Conservation (phyloP, 2,329 filamentous ascomycete genomes). For the Macrophomina pseudophaseolina region DNA sequence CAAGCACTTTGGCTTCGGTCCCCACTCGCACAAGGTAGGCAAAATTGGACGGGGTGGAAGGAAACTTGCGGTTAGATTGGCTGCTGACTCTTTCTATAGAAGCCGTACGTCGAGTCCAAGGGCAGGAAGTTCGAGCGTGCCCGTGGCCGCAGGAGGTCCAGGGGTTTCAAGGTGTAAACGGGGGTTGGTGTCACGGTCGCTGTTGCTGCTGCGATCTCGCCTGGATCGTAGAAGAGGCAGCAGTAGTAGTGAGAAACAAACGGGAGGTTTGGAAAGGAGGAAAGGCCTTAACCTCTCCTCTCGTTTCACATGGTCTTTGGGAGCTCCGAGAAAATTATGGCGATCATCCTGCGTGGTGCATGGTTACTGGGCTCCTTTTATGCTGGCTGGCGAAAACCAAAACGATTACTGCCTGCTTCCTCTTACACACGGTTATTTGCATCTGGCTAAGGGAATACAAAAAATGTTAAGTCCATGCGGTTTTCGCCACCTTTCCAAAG, state of each 20-base stretch:
- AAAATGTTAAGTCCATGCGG: slow-evolving; percentile 28
- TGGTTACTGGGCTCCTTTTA: slow-evolving; percentile 25
- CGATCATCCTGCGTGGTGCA: slow-evolving; percentile 27
- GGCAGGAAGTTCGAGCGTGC: slow-evolving; percentile 99
- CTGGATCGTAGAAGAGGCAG: background rate
- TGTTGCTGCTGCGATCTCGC: background rate
- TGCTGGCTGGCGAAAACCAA: slow-evolving; percentile 25
- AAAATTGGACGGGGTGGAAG: slow-evolving; percentile 15
- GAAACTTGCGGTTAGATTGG: background rate
- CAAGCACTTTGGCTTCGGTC: slow-evolving; percentile 99
- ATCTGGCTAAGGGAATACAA: slow-evolving; percentile 28
- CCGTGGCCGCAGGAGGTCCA: slow-evolving; percentile 97
- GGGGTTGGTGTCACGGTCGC: slow-evolving; percentile 29
- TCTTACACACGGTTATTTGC: slow-evolving; percentile 24
- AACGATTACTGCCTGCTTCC: slow-evolving; percentile 25
- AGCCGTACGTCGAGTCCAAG: slow-evolving; percentile 97
- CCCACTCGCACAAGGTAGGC: slow-evolving; percentile 93
- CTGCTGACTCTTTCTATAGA: slow-evolving; percentile 59
- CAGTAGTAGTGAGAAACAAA: background rate
- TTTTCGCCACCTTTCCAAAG: slow-evolving; percentile 20
- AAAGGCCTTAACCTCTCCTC: slow-evolving; percentile 15
- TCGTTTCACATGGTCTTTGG: slow-evolving; percentile 6
- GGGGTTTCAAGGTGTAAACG: slow-evolving; percentile 99
- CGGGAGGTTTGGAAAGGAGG: slow-evolving; percentile 9
- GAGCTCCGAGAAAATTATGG: slow-evolving; percentile 22